Evolutionary conservation across 169 alveolate species (phyloP), one percentile per base, ranked within the genome.

Genomic region (Plasmodium reichenowi): DNA sequence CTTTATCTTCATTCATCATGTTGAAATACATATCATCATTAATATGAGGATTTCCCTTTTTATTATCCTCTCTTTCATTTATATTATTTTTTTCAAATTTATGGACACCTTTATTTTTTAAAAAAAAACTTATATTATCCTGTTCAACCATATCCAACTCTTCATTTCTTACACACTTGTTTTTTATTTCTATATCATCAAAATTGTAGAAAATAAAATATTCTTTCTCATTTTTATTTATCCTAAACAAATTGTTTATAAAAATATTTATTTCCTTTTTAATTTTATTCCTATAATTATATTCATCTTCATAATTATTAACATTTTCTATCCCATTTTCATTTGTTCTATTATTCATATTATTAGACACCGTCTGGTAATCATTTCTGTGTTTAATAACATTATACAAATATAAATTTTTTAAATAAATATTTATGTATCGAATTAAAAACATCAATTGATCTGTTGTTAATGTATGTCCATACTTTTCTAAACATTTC

Each of bases 221-320:
- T 24, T 83, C 86, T 63, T 83, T 83, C 20, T 83, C 91, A 43
- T 83, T 83, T 83, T 83, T 83, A 43, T 83, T 83, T 70, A 83
- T 83, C 15, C 86, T 12, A 70, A 83, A 72, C 24, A 83, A 50
- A 43, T 83, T 83, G 20, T 63, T 73, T 1, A 83, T 29, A 52
- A 83, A 83, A 47, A 70, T 71, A 20, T 58, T 56, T 8, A 83
- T 68, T 58, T 83, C 91, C 12, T 58, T 66, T 43, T 45, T 24
- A 8, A 26, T 83, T 17, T 54, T 38, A 20, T n/a, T 48, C 26
- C 50, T 24, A 62, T 24, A 22, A 62, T 10, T 62, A 22, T 22
- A 10, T 20, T 2, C 71, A 0, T 24, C 7, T 0, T 24, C 15
- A 8, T 22, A 63, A 20, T 75, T 64, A 45, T 59, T 75, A 45